Evolutionary conservation across 257 asterid genomes (phyloP).

Genomic region (Leonotis leonurus): DNA sequence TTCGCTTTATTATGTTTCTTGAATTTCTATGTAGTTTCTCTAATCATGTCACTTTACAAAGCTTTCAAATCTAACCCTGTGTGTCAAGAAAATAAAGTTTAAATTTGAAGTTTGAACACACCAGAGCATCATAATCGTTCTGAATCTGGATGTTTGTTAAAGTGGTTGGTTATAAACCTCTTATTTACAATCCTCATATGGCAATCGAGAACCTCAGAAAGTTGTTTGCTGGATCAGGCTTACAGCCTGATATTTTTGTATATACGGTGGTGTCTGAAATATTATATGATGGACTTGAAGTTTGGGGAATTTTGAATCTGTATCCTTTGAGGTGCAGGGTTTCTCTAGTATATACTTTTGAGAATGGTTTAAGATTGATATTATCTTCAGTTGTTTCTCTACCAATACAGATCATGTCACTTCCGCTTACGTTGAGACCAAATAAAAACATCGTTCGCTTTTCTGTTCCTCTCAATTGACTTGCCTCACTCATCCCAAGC

Average conservation of each 20-base stretch:
- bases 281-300: neutral
- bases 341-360: constrained; percentile 5
- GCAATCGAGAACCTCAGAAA: neutral
- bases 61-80: neutral
- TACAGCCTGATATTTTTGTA: neutral
- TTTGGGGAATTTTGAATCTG: neutral
- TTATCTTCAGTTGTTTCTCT: neutral
- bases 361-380: neutral
- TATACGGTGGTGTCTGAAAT: neutral
- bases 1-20: constrained; percentile 7
- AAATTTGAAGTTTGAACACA: neutral
- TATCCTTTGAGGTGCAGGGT: constrained; percentile 8
- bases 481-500: constrained; percentile 9
- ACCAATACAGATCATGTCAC: neutral
- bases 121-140: neutral
- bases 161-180: constrained; percentile 5
- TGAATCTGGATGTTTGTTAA: neutral
- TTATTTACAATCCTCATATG: constrained; percentile 8
- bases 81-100: neutral
- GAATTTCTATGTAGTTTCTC: neutral
- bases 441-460: neutral
- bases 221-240: neutral
- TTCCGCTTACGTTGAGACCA: constrained; percentile 12
- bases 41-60: neutral
- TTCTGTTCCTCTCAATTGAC: constrained; percentile 14